These are phyloP conservation scores for Salix udensis DNA, from an alignment of 345 rosid genomes.

Conservation along the genomic window DNA sequence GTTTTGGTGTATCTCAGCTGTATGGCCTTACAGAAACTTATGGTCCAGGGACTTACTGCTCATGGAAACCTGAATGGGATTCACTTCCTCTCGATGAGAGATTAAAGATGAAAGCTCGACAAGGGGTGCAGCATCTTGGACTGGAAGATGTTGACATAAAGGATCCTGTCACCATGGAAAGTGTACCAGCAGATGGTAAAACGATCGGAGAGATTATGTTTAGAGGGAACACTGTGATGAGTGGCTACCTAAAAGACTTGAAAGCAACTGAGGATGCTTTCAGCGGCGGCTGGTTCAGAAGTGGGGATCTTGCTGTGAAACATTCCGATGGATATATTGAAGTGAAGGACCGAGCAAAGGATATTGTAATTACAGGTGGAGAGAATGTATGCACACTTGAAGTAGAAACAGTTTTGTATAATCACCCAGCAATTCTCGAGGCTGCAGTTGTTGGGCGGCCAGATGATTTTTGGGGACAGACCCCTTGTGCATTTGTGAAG, in stretches of 20 bases:
- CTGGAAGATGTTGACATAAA: conserved; percentile 60
- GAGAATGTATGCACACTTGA: conserved; percentile 73
- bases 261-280: conserved; percentile 59
- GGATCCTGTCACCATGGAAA: conserved; percentile 52
- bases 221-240: conserved; percentile 76
- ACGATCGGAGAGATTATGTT: conserved; percentile 70
- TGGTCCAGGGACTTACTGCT: conserved; percentile 65
- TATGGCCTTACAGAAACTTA: conserved; percentile 80
- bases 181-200: conserved; percentile 52
- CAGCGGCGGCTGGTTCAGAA: conserved; percentile 66
- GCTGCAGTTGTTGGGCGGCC: conserved; percentile 76
- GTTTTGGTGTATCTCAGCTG: conserved; percentile 57
- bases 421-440: conserved; percentile 68
- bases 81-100: conserved; percentile 38
- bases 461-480: conserved; percentile 77
- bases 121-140: conserved; percentile 71
- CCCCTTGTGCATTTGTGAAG: conserved; percentile 81
- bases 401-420: conserved; percentile 51
- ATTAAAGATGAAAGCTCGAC: conserved; percentile 55
- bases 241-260: conserved; percentile 60
- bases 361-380: conserved; percentile 72
- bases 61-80: conserved; percentile 76
- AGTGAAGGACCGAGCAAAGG: conserved; percentile 68
- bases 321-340: conserved; percentile 72
- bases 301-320: conserved; percentile 74